These are phyloP conservation scores for Leucosporidium yakuticum DNA, from an alignment of 768 basidiomycete genomes.

Conservation along the genomic window DNA sequence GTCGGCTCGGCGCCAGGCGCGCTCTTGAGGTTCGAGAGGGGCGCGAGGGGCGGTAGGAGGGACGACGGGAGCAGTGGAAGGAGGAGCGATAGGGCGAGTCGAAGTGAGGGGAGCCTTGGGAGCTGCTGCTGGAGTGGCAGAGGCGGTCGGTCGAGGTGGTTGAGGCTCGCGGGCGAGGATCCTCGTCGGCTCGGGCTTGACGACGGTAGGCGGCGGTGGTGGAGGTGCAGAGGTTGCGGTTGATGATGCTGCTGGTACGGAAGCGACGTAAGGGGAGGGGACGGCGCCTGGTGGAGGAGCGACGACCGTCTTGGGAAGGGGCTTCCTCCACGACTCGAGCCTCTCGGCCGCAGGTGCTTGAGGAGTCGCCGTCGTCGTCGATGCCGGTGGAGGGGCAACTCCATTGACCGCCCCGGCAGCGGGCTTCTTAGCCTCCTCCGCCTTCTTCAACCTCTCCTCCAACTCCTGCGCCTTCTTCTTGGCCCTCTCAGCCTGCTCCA, in stretches of 20 bases:
- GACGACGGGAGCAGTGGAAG: neutral
- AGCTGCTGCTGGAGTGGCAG: neutral
- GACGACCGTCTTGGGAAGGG: neutral
- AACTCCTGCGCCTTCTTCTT: constrained; percentile 57
- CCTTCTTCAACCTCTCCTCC: constrained; percentile 35
- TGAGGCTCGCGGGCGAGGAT: constrained; percentile 12
- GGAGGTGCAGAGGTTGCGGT: constrained; percentile 10
- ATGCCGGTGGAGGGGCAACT: neutral
- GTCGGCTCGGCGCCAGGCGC: neutral
- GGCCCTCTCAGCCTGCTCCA: constrained; percentile 73
- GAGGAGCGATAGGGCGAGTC: neutral
- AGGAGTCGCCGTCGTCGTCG: neutral
- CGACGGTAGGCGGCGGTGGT: neutral
- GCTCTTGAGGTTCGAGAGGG: neutral
- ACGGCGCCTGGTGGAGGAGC: neutral
- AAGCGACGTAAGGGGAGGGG: neutral
- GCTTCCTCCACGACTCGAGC: constrained; percentile 4
- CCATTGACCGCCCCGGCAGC: neutral
- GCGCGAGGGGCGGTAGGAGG: neutral
- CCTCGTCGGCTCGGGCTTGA: constrained; percentile 9
- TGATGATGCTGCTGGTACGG: neutral
- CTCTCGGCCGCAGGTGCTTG: neutral
- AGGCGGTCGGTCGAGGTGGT: neutral
- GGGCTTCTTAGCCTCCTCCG: constrained; percentile 5
- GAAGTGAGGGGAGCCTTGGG: neutral